Percentiles rank a stretch among this genome's conserved stretches.
These are phyloP conservation scores for Dactylellina haptotyla DNA, from an alignment of 2,329 filamentous ascomycete genomes.

Conservation along the genomic window DNA sequence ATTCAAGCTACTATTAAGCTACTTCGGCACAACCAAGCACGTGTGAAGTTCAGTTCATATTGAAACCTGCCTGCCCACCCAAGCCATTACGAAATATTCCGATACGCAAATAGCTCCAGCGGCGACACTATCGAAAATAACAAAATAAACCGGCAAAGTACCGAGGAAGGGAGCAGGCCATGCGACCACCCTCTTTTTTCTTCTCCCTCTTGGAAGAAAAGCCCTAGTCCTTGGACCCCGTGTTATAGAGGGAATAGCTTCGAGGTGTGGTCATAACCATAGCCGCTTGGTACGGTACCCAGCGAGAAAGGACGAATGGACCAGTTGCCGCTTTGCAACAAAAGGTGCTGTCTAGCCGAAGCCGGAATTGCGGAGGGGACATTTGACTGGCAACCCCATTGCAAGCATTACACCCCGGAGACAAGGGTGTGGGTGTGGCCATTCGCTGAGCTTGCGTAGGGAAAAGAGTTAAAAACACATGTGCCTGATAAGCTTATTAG, in stretches of 20 bases:
- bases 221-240: conserved; percentile 4
- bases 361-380: conserved; percentile 54
- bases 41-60: conserved; percentile 30
- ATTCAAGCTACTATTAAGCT: conserved; percentile 40
- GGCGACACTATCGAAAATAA: conserved; percentile 17
- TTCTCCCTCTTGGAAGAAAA: background rate
- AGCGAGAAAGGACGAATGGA: conserved; percentile 53
- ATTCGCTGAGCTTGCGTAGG: conserved; percentile 18
- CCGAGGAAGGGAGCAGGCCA: conserved; percentile 47
- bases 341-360: conserved; percentile 50
- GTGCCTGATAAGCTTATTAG: conserved; percentile 54
- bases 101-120: conserved; percentile 21
- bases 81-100: conserved; percentile 49
- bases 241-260: conserved; percentile 1
- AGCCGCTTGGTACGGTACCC: conserved; percentile 27
- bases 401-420: conserved; percentile 44
- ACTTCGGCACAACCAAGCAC: conserved; percentile 43
- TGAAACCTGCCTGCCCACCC: conserved; percentile 2
- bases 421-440: conserved; percentile 34
- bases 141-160: conserved; percentile 45
- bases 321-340: conserved; percentile 47
- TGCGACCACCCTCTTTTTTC: conserved; percentile 32
- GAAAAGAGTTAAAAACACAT: conserved; percentile 19
- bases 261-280: conserved; percentile 41
- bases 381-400: conserved; percentile 23